phyloP scores from a whole-genome alignment of 202 grass and related monocot species.

The Zoysia matrella region DNA sequence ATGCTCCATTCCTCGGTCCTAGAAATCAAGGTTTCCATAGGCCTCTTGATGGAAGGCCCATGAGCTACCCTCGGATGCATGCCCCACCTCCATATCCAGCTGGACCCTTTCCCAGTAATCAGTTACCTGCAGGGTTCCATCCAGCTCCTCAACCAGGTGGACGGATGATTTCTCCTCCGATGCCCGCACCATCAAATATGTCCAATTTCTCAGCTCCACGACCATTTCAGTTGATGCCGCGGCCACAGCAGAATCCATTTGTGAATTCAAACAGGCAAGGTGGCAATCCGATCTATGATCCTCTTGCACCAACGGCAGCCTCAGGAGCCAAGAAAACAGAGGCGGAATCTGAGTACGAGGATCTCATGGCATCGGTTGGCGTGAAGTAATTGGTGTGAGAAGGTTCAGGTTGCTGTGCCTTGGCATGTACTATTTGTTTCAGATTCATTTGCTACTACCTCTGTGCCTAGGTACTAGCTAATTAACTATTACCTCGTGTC shows the following conservation, averaged over 20 bases:
- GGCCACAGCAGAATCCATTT: conserved; percentile 41
- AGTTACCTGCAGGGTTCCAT: conserved; percentile 40
- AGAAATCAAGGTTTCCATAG: conserved; percentile 58
- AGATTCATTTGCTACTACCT: too few species aligned
- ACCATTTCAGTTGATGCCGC: conserved; percentile 44
- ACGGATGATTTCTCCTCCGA: conserved; percentile 17
- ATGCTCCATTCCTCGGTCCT: conserved; percentile 51
- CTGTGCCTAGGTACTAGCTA: too few species aligned
- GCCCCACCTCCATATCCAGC: conserved; percentile 44
- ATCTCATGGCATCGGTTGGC: conserved; percentile 78
- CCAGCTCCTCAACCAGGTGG: conserved; percentile 44
- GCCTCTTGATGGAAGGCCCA: conserved; percentile 41
- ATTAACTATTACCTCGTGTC: too few species aligned
- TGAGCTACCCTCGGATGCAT: conserved; percentile 36
- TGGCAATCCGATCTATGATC: conserved; percentile 63
- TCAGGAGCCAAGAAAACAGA: conserved; percentile 52
- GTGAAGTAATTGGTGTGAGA: conserved; percentile 33
- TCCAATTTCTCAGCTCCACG: conserved; percentile 36
- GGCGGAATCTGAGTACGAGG: conserved; percentile 67
- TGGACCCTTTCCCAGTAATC: conserved; percentile 43
- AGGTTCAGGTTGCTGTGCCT: background rate
- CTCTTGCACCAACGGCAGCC: conserved; percentile 54
- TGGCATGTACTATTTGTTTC: background rate
- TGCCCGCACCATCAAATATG: conserved; percentile 1
- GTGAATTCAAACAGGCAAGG: conserved; percentile 33